These are phyloP conservation scores for Neurospora sp. DNA, from an alignment of 2,329 filamentous ascomycete genomes.

Conservation along the genomic window DNA sequence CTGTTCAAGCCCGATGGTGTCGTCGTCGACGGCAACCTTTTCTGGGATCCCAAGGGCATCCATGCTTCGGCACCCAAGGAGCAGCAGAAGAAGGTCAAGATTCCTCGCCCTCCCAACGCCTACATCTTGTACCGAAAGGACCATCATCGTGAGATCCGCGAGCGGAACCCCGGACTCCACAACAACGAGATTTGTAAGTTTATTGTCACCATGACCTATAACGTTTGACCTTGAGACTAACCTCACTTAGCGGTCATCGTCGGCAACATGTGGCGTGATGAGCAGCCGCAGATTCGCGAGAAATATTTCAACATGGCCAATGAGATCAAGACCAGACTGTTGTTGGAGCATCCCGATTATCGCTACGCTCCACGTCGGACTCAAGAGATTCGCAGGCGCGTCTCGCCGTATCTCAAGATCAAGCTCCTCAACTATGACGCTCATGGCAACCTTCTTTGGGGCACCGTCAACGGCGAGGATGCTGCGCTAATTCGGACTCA, in stretches of 20 bases:
- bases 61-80: neutral
- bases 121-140: conserved; percentile 34
- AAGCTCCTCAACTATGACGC: neutral
- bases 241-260: conserved; percentile 25
- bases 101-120: conserved; percentile 31
- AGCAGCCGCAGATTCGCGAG: conserved; percentile 13
- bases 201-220: neutral
- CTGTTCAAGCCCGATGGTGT: conserved; percentile 5
- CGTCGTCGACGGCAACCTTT: conserved; percentile 1
- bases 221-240: conserved; percentile 11
- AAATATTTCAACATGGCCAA: conserved; percentile 7
- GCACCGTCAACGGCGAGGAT: neutral
- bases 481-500: neutral
- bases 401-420: neutral
- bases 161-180: conserved; percentile 24
- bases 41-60: conserved; percentile 11
- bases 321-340: conserved; percentile 6
- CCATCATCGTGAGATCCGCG: conserved; percentile 25
- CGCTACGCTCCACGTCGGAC: conserved; percentile 28
- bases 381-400: conserved; percentile 10
- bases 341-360: conserved; percentile 23
- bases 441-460: neutral
- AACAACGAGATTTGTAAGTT: conserved; percentile 36
- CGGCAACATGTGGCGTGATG: conserved; percentile 27
- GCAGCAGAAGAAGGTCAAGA: conserved; percentile 9